Conservation (phyloP, 345 rosid species). For the Balakata baccata region DNA sequence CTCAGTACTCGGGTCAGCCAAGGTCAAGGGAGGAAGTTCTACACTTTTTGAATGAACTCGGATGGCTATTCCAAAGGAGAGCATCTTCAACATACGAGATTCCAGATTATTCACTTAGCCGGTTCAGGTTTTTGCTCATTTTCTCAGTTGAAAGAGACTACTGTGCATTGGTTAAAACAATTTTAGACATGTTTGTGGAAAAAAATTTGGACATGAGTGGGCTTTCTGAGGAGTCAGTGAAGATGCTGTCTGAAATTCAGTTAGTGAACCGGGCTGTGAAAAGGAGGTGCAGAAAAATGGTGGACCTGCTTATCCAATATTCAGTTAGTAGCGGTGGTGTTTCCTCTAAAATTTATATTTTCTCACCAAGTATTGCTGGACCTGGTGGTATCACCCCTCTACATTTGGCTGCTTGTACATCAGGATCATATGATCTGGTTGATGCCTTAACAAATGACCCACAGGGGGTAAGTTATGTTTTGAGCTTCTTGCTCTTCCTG, state of each 20-base stretch:
- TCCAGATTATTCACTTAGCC: constrained; percentile 47
- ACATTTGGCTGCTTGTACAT: constrained; percentile 80
- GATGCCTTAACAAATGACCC: constrained; percentile 86
- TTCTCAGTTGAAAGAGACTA: constrained; percentile 76
- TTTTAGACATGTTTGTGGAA: constrained; percentile 62
- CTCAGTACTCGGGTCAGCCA: constrained; percentile 35
- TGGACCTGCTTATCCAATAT: constrained; percentile 59
- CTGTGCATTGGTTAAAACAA: constrained; percentile 53
- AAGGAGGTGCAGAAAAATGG: constrained; percentile 63
- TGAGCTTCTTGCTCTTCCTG: neutral
- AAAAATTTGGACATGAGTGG: constrained; percentile 40
- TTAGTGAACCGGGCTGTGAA: constrained; percentile 73
- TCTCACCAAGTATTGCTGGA: constrained; percentile 60
- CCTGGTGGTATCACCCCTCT: constrained; percentile 81
- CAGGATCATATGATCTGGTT: constrained; percentile 55
- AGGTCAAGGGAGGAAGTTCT: constrained; percentile 63
- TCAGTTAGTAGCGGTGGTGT: constrained; percentile 18
- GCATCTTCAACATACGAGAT: constrained; percentile 26
- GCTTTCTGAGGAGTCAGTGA: constrained; percentile 46
- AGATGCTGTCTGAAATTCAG: constrained; percentile 60
- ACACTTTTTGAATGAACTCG: constrained; percentile 85
- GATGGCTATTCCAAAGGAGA: constrained; percentile 82
- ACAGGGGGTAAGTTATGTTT: constrained; percentile 49
- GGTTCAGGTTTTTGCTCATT: constrained; percentile 67
- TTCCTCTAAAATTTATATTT: constrained; percentile 40